phyloP scores from a whole-genome alignment of 129 eudicot genomes.

The Sambucus nigra region DNA sequence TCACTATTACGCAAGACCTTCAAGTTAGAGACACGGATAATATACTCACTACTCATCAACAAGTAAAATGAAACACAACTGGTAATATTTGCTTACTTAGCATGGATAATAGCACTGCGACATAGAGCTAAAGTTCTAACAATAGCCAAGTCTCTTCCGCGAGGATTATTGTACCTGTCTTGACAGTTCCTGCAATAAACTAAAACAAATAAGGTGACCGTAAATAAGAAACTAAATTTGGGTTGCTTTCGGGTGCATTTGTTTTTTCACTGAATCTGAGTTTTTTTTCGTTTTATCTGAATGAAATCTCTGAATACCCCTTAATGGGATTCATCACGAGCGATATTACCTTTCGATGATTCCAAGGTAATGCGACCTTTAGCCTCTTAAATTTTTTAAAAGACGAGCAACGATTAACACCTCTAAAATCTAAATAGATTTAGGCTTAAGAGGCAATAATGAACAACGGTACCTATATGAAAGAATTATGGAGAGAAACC shows the following conservation, averaged over 20 bases:
- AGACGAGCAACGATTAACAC: too few relatives aligned
- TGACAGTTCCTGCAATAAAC: slow-evolving; percentile 47
- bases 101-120: slow-evolving; percentile 60
- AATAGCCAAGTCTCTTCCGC: slow-evolving; percentile 80
- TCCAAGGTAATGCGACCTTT: too few relatives aligned
- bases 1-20: slow-evolving; percentile 28
- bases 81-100: slow-evolving; percentile 42
- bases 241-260: background rate
- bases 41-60: background rate
- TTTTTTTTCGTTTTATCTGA: too few relatives aligned
- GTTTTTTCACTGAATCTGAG: too few relatives aligned
- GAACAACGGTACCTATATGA: too few relatives aligned
- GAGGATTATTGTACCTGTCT: slow-evolving; percentile 49
- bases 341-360: too few relatives aligned
- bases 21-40: background rate
- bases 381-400: too few relatives aligned
- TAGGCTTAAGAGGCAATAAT: too few relatives aligned
- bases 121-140: slow-evolving; percentile 65
- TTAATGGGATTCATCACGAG: too few relatives aligned
- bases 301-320: too few relatives aligned
- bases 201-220: background rate
- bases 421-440: too few relatives aligned
- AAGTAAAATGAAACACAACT: background rate
- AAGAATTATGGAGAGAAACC: too few relatives aligned
- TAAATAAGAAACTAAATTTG: background rate